phyloP scores from a whole-genome alignment of 108 stramenopile species.

The Stephanodiscus triporus region DNA sequence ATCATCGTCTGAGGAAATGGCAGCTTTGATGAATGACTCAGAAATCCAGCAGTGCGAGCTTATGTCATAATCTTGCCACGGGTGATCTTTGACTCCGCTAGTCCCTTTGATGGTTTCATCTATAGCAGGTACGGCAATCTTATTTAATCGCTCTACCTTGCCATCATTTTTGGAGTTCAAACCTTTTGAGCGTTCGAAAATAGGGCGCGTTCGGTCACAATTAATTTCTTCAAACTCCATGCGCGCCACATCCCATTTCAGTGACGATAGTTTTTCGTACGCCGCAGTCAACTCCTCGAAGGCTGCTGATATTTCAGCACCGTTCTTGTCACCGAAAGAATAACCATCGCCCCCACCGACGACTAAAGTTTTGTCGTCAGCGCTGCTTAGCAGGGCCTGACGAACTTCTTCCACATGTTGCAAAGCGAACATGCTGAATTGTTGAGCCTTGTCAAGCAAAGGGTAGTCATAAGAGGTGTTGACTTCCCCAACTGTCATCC shows the following conservation, averaged over 20 bases:
- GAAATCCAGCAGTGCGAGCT: slow-evolving; percentile 31
- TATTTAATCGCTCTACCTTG: neutral
- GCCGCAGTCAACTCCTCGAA: slow-evolving; percentile 29
- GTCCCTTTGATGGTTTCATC: neutral
- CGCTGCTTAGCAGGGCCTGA: slow-evolving; percentile 5
- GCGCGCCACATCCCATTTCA: slow-evolving; percentile 39
- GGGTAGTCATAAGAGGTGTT: neutral
- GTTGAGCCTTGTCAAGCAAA: slow-evolving; percentile 24
- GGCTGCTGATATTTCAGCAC: slow-evolving; percentile 1
- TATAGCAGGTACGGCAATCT: neutral
- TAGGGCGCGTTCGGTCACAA: neutral
- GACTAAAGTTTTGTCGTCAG: neutral
- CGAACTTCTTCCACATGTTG: slow-evolving; percentile 33
- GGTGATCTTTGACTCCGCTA: slow-evolving; percentile 5
- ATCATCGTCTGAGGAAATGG: slow-evolving; percentile 18
- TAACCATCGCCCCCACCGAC: neutral
- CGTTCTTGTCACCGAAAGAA: slow-evolving; percentile 9
- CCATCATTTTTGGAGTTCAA: neutral
- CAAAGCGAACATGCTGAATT: slow-evolving; percentile 29
- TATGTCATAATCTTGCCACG: slow-evolving; percentile 10
- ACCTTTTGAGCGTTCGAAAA: neutral
- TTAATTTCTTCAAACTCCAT: slow-evolving; percentile 21
- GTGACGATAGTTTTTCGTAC: slow-evolving; percentile 28
- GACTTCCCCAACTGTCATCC: neutral
- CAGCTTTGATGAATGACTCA: slow-evolving; percentile 26